These are phyloP conservation scores for Waltergamsia citrina DNA, from an alignment of 2,329 filamentous ascomycete genomes.

Conservation along the genomic window DNA sequence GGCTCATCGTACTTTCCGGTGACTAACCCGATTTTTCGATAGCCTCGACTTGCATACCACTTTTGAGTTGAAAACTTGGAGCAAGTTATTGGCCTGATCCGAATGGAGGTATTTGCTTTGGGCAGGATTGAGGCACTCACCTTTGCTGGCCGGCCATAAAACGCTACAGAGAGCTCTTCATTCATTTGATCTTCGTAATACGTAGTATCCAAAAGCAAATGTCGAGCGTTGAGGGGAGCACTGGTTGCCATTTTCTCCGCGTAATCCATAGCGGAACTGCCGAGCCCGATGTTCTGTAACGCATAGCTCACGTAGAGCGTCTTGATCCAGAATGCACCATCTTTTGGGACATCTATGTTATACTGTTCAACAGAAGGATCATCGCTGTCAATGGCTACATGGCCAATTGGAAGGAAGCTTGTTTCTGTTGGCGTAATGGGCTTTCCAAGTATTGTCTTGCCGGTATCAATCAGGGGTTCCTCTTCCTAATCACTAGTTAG, in stretches of 20 bases:
- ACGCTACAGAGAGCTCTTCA: slow-evolving; percentile 4
- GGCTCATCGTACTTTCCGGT: slow-evolving; percentile 2
- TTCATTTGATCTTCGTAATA: slow-evolving; percentile 3
- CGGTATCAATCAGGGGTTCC: slow-evolving; percentile 8
- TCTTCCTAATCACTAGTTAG: slow-evolving; percentile 3
- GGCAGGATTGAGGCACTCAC: neutral
- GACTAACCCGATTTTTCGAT: slow-evolving; percentile 4
- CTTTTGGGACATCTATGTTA: neutral
- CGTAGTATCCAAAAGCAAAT: slow-evolving; percentile 6
- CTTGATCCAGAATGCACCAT: slow-evolving; percentile 5
- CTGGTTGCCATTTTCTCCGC: slow-evolving; percentile 1
- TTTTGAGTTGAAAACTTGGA: slow-evolving; percentile 3
- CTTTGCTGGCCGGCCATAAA: slow-evolving; percentile 1
- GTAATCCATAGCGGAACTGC: slow-evolving; percentile 4
- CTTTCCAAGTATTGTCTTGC: slow-evolving; percentile 4
- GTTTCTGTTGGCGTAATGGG: slow-evolving; percentile 4
- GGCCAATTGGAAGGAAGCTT: slow-evolving; percentile 18
- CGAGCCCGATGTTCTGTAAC: slow-evolving; percentile 5
- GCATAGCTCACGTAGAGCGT: slow-evolving; percentile 5
- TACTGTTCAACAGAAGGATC: slow-evolving; percentile 3
- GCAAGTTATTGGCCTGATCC: neutral
- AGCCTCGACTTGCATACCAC: slow-evolving; percentile 6
- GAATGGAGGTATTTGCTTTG: too few species aligned
- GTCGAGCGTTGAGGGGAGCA: slow-evolving; percentile 3
- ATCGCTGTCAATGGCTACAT: slow-evolving; percentile 16